Conservation (phyloP, 2,329 filamentous ascomycete genomes). For the Claviceps lovelessii region DNA sequence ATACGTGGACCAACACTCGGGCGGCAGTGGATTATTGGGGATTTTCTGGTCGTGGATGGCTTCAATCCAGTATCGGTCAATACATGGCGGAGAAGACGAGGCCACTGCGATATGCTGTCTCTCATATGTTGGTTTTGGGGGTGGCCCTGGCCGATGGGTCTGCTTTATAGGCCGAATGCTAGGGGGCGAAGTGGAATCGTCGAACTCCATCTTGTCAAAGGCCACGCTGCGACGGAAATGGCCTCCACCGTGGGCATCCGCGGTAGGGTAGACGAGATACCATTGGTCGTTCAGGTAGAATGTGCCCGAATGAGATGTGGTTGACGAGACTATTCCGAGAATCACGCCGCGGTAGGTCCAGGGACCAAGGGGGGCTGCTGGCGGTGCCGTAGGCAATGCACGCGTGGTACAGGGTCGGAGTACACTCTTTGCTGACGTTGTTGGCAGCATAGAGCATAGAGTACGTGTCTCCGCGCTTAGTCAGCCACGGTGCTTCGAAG, state of each 20-base stretch:
- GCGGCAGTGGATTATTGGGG: neutral
- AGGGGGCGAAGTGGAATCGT: neutral
- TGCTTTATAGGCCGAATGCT: neutral
- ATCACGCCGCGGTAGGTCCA: neutral
- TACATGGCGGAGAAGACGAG: neutral
- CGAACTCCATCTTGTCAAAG: neutral
- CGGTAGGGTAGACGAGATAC: constrained; percentile 1
- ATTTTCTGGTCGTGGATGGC: neutral
- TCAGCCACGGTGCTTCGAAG: neutral
- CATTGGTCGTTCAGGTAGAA: neutral
- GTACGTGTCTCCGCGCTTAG: neutral
- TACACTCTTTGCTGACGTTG: neutral
- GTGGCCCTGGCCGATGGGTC: neutral
- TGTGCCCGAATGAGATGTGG: neutral
- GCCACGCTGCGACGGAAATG: neutral
- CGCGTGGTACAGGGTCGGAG: neutral
- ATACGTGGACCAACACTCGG: neutral
- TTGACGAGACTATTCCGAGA: neutral
- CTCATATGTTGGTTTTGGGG: neutral
- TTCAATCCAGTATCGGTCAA: neutral
- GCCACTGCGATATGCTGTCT: neutral
- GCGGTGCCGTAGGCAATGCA: neutral
- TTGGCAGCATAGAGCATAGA: neutral
- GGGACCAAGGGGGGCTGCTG: neutral
- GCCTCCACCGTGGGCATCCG: neutral